These are phyloP conservation scores for Pilatotrama ljubarskyi DNA, from an alignment of 768 basidiomycete species.

Conservation along the genomic window DNA sequence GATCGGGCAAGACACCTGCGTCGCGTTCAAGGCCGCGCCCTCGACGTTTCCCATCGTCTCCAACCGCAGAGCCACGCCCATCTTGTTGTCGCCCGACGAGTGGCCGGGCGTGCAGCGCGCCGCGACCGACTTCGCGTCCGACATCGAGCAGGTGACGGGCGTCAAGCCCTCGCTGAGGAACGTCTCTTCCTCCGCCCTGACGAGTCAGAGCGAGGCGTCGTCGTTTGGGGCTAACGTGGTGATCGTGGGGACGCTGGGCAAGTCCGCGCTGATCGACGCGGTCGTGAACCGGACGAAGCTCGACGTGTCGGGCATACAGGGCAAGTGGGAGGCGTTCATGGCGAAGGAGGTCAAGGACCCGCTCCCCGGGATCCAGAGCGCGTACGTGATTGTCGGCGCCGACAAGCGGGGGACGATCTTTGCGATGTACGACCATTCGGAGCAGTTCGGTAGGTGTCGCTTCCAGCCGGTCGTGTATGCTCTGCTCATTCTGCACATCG, in stretches of 20 bases:
- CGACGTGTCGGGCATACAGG: slow-evolving; percentile 57
- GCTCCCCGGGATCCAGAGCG: slow-evolving; percentile 55
- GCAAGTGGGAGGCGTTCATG: slow-evolving; percentile 68
- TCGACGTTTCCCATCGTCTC: slow-evolving; percentile 46
- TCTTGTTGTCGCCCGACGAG: slow-evolving; percentile 54
- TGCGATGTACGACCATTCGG: slow-evolving; percentile 65
- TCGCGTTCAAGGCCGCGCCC: slow-evolving; percentile 40
- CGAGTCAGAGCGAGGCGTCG: slow-evolving; percentile 21
- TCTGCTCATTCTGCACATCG: background rate
- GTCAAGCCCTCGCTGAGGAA: slow-evolving; percentile 52
- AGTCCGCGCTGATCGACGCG: slow-evolving; percentile 52
- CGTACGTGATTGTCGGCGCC: slow-evolving; percentile 67
- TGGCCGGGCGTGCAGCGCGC: slow-evolving; percentile 66
- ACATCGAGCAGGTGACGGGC: slow-evolving; percentile 62
- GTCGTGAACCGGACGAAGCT: slow-evolving; percentile 53
- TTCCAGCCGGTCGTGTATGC: too few species aligned
- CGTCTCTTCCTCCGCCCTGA: slow-evolving; percentile 35
- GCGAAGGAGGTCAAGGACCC: slow-evolving; percentile 54
- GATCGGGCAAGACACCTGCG: slow-evolving; percentile 52
- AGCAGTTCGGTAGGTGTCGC: slow-evolving; percentile 55
- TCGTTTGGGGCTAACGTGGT: slow-evolving; percentile 40
- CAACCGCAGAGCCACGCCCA: slow-evolving; percentile 46
- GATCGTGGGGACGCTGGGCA: slow-evolving; percentile 64
- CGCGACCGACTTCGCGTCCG: slow-evolving; percentile 57
- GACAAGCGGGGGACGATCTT: slow-evolving; percentile 72